Base-by-base conservation (phyloP, 2,329 filamentous ascomycete genomes). In the Curvularia lunata region DNA sequence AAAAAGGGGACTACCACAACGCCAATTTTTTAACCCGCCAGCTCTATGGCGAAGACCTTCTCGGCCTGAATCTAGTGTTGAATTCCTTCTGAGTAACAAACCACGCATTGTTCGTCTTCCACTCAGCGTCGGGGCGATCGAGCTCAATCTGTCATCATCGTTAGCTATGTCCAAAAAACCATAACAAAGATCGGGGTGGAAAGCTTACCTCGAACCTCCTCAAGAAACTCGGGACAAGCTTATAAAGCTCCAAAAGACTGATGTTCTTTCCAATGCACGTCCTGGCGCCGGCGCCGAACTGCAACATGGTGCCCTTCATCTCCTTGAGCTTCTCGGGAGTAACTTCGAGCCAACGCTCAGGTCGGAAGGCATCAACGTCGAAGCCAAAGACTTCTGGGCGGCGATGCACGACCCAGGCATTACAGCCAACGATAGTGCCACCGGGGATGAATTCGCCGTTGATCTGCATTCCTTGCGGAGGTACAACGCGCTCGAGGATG, bases 391-490 rank as follows among this genome's bases (percentile, higher is more conserved):
- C 80, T 53, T 88, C 85, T 5, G 82, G 80, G 2, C 86, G 83
- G 3, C 88, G 83, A 67, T 93, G 90, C 32, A 93, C 80, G 16
- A 92, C 85, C 89, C 89, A 92, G 0, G 90, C 85, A 51, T 86
- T 91, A 71, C 86, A 90, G 6, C 90, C 90, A 0, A 92, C 88
- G 57, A 90, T 88, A 0, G 89, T 91, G 6, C 89, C 90, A 1
- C 86, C 89, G 4, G 84, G 84, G 27, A 93, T 80, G 54, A 82
- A 84, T 16, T 81, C 74, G 1, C 87, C 88, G 1, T 83, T 82
- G 51, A 92, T 88, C 42, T 87, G 84, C 23, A 83, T 81, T 9
- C 89, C 89, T 19, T 84, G 80, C 0, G 81, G 76, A 0, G 91
- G 91, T 0, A 91, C 88, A 45, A 93, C 80, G 58, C 91, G 84